Base-by-base conservation (phyloP, 2,329 filamentous ascomycete species). In the Diplodia corticola region DNA sequence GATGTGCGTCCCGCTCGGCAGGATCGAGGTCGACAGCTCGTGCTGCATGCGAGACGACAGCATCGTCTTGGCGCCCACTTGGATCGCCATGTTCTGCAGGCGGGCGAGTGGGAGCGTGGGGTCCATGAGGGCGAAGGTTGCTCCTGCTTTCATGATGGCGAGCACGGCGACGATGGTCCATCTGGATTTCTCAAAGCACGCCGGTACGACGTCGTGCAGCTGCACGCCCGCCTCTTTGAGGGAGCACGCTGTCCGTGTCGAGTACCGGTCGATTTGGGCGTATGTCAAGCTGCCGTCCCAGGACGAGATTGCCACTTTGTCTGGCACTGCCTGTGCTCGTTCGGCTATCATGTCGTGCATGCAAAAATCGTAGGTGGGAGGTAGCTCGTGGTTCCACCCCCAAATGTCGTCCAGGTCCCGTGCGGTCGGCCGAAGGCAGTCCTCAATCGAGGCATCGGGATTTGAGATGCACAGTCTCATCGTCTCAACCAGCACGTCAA, bases 291-390 rank as follows among this genome's bases (percentile, higher is more conserved):
- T 37, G 7, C 57, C 67, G 17, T 68, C 67, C 67, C 67, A 68
- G 5, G 67, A 55, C 3, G 70, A 70, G 24, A 78, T 69, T 5
- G 76, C 76, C 26, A 20, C 40, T 44, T 79, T 79, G 2, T 78
- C 72, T 0, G 77, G 76, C 13, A 73, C 68, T 17, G 70, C 68
- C 48, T 69, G 69, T 17, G 78, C 77, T 71, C 75, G 78, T 63
- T 81, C 73, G 3, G 78, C 72, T 9, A 85, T 73, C 66, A 83
- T 75, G 1, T 83, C 80, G 67, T 84, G 81, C 76, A 82, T 82
- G 70, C 82, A 83, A 48, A 77, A 79, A 44, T 78, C 73, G 63
- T 80, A 74, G 0, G 76, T 76, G 1, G 80, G 78, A 28, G 82
- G 82, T 1, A 84, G 68, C 2, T 75, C 68, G 35, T 80, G 73